These are phyloP conservation scores for Infundibulicybe gibba DNA, from an alignment of 768 basidiomycete species.

Conservation along the genomic window DNA sequence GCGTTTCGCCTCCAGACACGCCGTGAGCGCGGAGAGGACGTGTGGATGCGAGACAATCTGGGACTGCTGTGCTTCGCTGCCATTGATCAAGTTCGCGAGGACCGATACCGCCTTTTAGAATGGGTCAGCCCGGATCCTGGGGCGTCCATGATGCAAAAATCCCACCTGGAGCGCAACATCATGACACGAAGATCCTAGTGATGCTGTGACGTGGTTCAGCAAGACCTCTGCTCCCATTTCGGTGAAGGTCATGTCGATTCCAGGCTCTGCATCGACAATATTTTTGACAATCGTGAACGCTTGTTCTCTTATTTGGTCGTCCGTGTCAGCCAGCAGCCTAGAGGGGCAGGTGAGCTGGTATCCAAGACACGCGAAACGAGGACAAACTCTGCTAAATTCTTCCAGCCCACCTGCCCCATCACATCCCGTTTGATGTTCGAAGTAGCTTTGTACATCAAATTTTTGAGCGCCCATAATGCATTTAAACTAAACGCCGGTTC, in stretches of 20 bases:
- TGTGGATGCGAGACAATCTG: constrained; percentile 47
- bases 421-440: constrained; percentile 60
- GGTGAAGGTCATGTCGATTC: constrained; percentile 57
- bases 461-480: constrained; percentile 86
- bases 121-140: not conserved
- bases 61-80: constrained; percentile 43
- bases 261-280: constrained; percentile 59
- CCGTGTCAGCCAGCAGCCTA: constrained; percentile 54
- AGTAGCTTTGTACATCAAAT: constrained; percentile 64
- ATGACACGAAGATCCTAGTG: constrained; percentile 49
- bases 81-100: constrained; percentile 70
- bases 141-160: too few relatives aligned
- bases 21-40: constrained; percentile 52
- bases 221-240: constrained; percentile 46
- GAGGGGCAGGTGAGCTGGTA: not conserved
- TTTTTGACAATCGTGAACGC: constrained; percentile 65
- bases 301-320: constrained; percentile 64
- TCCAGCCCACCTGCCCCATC: constrained; percentile 71
- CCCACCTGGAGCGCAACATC: constrained; percentile 51
- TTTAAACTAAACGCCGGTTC: constrained; percentile 57
- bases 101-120: constrained; percentile 44
- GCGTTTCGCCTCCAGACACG: constrained; percentile 52
- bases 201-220: constrained; percentile 40
- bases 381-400: constrained; percentile 45
- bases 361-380: not conserved